Evolutionary conservation across 176 grass and related monocot species (phyloP), one percentile per base, ranked within the genome.

Genomic region (Bromus sterilis): DNA sequence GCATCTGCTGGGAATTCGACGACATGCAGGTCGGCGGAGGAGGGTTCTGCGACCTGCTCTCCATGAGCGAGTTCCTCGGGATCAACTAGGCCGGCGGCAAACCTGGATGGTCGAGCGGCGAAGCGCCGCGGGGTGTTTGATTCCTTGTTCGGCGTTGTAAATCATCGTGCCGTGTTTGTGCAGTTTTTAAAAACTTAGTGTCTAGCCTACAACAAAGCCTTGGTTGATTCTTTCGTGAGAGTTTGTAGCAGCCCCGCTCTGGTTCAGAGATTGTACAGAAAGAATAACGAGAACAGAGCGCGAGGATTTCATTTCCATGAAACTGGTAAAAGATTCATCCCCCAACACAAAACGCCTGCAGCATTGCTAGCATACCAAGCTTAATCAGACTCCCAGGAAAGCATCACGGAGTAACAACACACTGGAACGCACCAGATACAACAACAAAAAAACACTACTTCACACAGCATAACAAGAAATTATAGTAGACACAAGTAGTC

Each of bases 51-150:
- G 87, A 94, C 48, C 46, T 94, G 21, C 87, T 85, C 67, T 82
- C 80, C 2, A 66, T 90, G 53, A 77, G 71, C 70, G 89, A 87
- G 12, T 85, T 87, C 80, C 64, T 89, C 73, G 89, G 83, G 31
- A 86, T 86, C 79, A 90, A 90, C 84, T 90, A 86, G 73, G 67
- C 55, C 32, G n/a, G 36, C n/a, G n/a, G n/a, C n/a, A n/a, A 41
- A 21, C 36, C 40, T 53, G 18, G 35, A 36, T 36, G 3, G 41
- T 30, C 39, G 24, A 36, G 66, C 67, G 67, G 66, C 34, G 36
- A 24, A 21, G 35, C 87, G 12, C 42, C 10, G 29, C 30, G 9
- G 49, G 73, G 24, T 11, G 15, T 36, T 66, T 25, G 53, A 12
- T 82, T 34, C 20, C 51, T 73, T 32, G 57, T 57, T 72, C 28